These are phyloP conservation scores for Begonia loranthoides DNA, from an alignment of 306 rosid species.

Conservation along the genomic window DNA sequence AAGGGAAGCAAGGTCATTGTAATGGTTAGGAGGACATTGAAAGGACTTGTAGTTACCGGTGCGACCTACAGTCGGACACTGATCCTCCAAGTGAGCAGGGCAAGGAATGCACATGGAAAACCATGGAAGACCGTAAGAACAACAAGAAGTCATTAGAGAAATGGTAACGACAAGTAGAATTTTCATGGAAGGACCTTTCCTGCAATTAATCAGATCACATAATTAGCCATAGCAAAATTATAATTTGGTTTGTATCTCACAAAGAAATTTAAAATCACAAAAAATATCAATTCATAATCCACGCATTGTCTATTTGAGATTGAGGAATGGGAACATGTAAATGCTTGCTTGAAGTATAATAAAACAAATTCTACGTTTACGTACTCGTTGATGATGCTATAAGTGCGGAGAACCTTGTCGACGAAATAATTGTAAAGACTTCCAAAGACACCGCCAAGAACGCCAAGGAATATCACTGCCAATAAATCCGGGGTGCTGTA, in stretches of 20 bases:
- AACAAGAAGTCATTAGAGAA: constrained; percentile 53
- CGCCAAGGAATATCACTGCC: constrained; percentile 49
- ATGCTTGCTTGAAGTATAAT: too few relatives aligned
- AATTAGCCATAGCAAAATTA: too few relatives aligned
- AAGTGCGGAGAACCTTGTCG: constrained; percentile 65
- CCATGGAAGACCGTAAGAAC: constrained; percentile 67
- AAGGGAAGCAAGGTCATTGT: constrained; percentile 88
- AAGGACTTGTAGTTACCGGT: constrained; percentile 59
- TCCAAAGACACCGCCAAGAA: constrained; percentile 58
- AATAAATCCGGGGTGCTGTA: constrained; percentile 37
- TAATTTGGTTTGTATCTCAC: too few relatives aligned
- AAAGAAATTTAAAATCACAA: too few relatives aligned
- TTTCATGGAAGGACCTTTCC: constrained; percentile 56
- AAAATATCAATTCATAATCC: too few relatives aligned
- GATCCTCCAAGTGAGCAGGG: constrained; percentile 34
- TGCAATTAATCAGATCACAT: constrained; percentile 19
- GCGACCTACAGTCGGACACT: constrained; percentile 51
- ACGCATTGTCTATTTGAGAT: too few relatives aligned
- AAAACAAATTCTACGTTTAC: constrained; percentile 7
- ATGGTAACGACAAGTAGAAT: constrained; percentile 42
- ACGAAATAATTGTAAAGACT: constrained; percentile 68
- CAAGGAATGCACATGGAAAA: constrained; percentile 53
- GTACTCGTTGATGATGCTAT: constrained; percentile 73
- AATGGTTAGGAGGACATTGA: constrained; percentile 54
- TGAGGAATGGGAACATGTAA: too few relatives aligned